Base-by-base conservation (phyloP, 192 early-diverging fungal species). In the Backusella parvicylindrica region DNA sequence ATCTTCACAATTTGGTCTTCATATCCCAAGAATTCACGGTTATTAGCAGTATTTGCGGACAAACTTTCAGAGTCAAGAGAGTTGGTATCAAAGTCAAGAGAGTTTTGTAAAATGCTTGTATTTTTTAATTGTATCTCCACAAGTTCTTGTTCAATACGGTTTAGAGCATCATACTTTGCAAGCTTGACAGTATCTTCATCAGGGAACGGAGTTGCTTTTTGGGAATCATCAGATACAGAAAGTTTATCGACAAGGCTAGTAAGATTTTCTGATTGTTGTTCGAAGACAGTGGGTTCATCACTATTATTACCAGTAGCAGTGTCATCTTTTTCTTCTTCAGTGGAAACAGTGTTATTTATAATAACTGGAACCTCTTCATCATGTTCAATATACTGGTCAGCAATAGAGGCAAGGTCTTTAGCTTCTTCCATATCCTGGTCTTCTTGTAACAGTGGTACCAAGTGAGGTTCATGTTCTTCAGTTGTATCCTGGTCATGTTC, bases 1-100 rank as follows among this genome's bases (percentile, higher is more conserved):
- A 75, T 23, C 26, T 72, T 72, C 69, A 82, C 75, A 11, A 82
- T 68, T 32, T 75, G 72, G 35, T 82, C 75, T 75, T 82, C 80
- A 47, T 82, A 82, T 2, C 31, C 23, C 6, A 82, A 16, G 28
- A 82, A 78, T 38, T 70, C 64, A 4, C 74, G 76, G 36, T 82
- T 82, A 8, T 75, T 30, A 11, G 56, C 15, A 28, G 56, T 71
- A 21, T 33, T 56, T 1, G 63, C 69, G 11, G 26, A 12, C 12
- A 67, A 8, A 18, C 56, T 33, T 15, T 68, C 66, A 49, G 67
- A 68, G 28, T 41, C 40, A 33, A 4, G 23, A 30, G 67, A 37
- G n/a, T 13, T 33, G 5, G 12, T 28, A 70, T 47, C 41, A 60
- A 75, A 28, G 66, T 75, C 35, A 60, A 75, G 21, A 56, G 33